Evolutionary conservation across 164 flowering plant genomes (phyloP), one percentile per base, ranked within the genome.

Genomic region (Magnolia changhungtana): DNA sequence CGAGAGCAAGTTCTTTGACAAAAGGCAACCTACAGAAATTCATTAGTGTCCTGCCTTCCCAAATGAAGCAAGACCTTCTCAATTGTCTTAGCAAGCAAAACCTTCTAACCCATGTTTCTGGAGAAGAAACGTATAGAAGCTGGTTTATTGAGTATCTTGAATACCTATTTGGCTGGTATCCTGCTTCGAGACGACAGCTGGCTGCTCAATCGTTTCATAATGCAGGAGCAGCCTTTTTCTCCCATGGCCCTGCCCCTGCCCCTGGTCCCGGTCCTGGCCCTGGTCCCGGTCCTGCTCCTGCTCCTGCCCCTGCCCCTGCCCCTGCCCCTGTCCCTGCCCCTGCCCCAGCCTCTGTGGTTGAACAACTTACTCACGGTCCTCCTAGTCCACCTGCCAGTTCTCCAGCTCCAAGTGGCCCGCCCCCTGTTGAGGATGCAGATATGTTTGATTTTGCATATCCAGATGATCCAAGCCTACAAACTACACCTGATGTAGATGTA

Each of bases 61-160:
- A 78, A 50, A 77, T 79, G 76, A 87, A 85, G 73, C 82, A 84
- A 76, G 77, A 72, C 29, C 86, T 92, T 78, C 51, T 86, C 69
- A 83, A 88, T 64, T 93, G 97, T 77, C 74, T 90, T 59, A 78
- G 80, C 31, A 85, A 79, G 72, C 81, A 84, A 59, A 76, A 82
- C 52, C 67, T 76, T 59, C 79, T 69, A 52, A 61, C 79, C 21
- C 78, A 2, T 21, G 73, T 78, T 50, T 83, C 88, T 61, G 89
- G 86, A 71, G 86, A 86, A 79, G 91, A 68, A 55, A 77, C 67
- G 69, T 86, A 83, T 31, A 80, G 77, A 11, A 73, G 61, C 71
- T 83, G 88, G 90, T 83, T 78, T 81, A 63, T 72, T 71, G 79
- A 73, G 71, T 81, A 82, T 80, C 37, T 87, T 45, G 83, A 79